A percentile compares a stretch with the other conserved stretches of the same genome.
Conservation (phyloP, 257 asterid genomes). For the Solanum pinnatisectum region DNA sequence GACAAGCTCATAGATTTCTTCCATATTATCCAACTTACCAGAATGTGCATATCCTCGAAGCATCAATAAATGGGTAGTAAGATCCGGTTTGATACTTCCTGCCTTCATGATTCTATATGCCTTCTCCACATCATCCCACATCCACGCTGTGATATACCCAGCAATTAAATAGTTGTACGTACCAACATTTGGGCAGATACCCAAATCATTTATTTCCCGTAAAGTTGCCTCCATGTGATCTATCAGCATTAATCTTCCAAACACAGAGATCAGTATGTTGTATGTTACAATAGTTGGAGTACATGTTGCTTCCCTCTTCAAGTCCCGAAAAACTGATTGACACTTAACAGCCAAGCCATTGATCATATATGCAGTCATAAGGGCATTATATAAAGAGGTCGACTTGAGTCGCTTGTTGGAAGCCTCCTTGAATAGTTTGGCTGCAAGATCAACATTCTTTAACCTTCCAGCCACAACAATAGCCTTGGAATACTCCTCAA, state of each 20-base stretch:
- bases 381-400: constrained; percentile 53
- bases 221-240: constrained; percentile 74
- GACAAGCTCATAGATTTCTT: constrained; percentile 48
- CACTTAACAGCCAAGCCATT: constrained; percentile 45
- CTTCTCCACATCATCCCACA: constrained; percentile 76
- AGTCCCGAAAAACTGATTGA: constrained; percentile 41
- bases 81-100: constrained; percentile 35
- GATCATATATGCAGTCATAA: constrained; percentile 51
- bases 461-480: constrained; percentile 48
- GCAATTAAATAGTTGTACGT: constrained; percentile 57
- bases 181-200: constrained; percentile 34
- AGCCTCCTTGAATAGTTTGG: constrained; percentile 65
- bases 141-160: constrained; percentile 87
- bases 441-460: constrained; percentile 46
- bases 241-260: constrained; percentile 52
- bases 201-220: constrained; percentile 38
- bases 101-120: constrained; percentile 46
- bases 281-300: constrained; percentile 61
- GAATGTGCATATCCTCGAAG: constrained; percentile 80
- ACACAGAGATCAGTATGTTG: constrained; percentile 73
- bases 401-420: constrained; percentile 33
- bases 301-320: constrained; percentile 47
- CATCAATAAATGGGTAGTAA: constrained; percentile 48
- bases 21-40: constrained; percentile 70
- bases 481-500: constrained; percentile 72